Evolutionary conservation across 306 rosid genomes (phyloP).

Genomic region (Fragaria vesca): DNA sequence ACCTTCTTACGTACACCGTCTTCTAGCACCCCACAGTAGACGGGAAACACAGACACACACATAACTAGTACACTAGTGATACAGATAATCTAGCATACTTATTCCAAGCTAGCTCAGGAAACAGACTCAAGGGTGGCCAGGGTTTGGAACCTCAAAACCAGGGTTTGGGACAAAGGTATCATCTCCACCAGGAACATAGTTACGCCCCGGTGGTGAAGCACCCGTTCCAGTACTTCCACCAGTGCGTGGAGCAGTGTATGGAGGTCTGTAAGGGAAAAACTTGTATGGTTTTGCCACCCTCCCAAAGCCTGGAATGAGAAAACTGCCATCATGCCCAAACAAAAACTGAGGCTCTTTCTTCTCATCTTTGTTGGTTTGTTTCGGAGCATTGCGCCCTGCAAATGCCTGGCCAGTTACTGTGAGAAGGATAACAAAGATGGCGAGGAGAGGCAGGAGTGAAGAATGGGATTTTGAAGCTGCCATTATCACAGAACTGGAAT

Average conservation of each 20-base stretch:
- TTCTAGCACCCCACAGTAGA: neutral
- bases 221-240: conserved; percentile 23
- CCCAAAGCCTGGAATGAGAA: conserved; percentile 61
- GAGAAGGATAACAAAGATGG: conserved; percentile 39
- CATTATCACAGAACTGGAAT: conserved; percentile 10
- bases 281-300: conserved; percentile 32
- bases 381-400: conserved; percentile 38
- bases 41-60: neutral
- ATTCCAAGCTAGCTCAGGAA: conserved; percentile 2
- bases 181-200: conserved; percentile 67
- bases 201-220: neutral
- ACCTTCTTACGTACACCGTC: neutral
- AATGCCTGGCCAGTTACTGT: conserved; percentile 34
- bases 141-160: conserved; percentile 61
- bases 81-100: conserved; percentile 14
- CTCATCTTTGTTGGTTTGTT: conserved; percentile 25
- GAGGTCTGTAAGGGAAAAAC: conserved; percentile 9
- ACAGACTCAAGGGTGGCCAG: conserved; percentile 49
- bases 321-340: conserved; percentile 42
- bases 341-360: conserved; percentile 55
- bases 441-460: conserved; percentile 31
- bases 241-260: neutral
- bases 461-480: conserved; percentile 26
- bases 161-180: conserved; percentile 72
- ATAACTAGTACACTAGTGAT: neutral